These are phyloP conservation scores for Suillus decipiens DNA, from an alignment of 768 basidiomycete species.

Conservation along the genomic window DNA sequence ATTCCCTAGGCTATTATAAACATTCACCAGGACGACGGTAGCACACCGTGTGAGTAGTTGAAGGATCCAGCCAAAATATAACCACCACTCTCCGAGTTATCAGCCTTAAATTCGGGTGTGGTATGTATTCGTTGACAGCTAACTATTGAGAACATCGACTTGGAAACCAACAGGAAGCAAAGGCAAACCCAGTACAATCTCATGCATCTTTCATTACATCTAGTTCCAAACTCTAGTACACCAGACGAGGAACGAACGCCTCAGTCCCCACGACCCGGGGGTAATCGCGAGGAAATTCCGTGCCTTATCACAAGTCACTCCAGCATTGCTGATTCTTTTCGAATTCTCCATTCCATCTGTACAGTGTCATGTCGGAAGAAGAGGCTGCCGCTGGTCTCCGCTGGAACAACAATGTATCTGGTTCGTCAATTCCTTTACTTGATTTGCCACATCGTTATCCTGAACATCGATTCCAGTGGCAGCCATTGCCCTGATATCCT, in stretches of 20 bases:
- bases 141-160: not conserved
- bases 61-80: not conserved
- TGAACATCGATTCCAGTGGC: not conserved
- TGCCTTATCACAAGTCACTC: not conserved
- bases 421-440: not conserved
- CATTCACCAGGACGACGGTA: not conserved
- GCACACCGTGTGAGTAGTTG: slow-evolving; percentile 4
- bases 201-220: not conserved
- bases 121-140: not conserved
- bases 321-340: not conserved
- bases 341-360: not conserved
- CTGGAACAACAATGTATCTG: slow-evolving; percentile 4
- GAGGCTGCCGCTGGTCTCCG: not conserved
- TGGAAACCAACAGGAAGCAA: not conserved
- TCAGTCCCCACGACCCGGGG: not conserved
- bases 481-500: not conserved
- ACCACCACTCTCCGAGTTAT: not conserved
- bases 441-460: not conserved
- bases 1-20: not conserved
- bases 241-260: not conserved
- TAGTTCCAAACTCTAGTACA: not conserved
- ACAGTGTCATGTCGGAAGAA: not conserved
- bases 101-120: not conserved
- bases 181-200: not conserved
- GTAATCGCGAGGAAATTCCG: not conserved